Conservation (phyloP, 768 basidiomycete genomes). For the Tulasnella sp. region DNA sequence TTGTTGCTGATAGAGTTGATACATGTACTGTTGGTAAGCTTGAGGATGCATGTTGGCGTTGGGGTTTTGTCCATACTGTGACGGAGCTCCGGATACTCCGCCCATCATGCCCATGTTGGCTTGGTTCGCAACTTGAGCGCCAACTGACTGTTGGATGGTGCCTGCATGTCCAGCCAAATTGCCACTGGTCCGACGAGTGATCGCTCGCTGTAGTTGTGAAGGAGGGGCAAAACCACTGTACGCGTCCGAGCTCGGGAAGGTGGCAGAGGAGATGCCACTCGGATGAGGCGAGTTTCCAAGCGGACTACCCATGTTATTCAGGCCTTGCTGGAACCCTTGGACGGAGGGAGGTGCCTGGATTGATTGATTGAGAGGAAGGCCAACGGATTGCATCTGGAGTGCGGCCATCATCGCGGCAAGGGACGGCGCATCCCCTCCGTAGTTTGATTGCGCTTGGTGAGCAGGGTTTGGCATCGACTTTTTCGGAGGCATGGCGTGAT, state of each 20-base stretch:
- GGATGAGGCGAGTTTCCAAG: not conserved
- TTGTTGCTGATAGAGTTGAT: slow-evolving; percentile 60
- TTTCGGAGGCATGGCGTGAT: slow-evolving; percentile 27
- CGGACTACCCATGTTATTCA: slow-evolving; percentile 8
- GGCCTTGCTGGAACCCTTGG: not conserved
- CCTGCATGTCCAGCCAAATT: not conserved
- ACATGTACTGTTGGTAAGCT: slow-evolving; percentile 75
- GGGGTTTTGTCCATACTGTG: slow-evolving; percentile 46
- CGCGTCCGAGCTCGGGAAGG: slow-evolving; percentile 47
- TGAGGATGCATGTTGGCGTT: slow-evolving; percentile 52
- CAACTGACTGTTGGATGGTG: slow-evolving; percentile 40
- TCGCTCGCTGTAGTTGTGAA: not conserved
- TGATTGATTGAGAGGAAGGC: slow-evolving; percentile 4
- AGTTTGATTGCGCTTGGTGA: slow-evolving; percentile 70
- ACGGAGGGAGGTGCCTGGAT: not conserved
- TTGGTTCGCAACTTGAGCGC: slow-evolving; percentile 6
- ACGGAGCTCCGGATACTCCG: slow-evolving; percentile 28
- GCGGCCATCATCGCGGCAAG: slow-evolving; percentile 91
- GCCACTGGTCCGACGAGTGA: not conserved
- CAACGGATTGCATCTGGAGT: slow-evolving; percentile 62
- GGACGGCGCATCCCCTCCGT: slow-evolving; percentile 66
- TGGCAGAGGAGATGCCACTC: slow-evolving; percentile 36
- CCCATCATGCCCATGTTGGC: slow-evolving; percentile 19
- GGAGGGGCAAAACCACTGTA: slow-evolving; percentile 47
- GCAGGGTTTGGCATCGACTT: slow-evolving; percentile 41